A percentile compares a stretch with the other conserved stretches of the same genome.
Evolutionary conservation across 176 grass and related monocot genomes (phyloP).

Genomic region (Zea luxurians): DNA sequence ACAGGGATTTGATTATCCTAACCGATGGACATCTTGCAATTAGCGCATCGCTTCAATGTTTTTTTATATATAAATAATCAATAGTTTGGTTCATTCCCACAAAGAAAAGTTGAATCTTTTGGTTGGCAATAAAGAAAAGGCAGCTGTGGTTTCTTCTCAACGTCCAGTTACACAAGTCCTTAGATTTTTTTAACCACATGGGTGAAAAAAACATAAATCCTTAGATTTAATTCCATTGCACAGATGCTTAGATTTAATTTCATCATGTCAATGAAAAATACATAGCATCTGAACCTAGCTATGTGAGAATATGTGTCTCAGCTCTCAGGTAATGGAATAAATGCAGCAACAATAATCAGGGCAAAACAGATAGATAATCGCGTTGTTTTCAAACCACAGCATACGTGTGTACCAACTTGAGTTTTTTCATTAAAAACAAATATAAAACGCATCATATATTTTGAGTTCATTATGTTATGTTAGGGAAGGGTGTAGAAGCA

Average conservation of each 20-base stretch:
- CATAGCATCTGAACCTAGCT: neutral
- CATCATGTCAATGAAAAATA: neutral
- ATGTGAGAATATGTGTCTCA: constrained; percentile 1
- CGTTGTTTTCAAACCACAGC: neutral
- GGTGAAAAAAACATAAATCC: too few species aligned
- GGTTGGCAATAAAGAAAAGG: neutral
- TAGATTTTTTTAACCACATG: too few species aligned
- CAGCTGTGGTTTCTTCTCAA: too few species aligned
- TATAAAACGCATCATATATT: neutral
- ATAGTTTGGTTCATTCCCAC: constrained; percentile 26
- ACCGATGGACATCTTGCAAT: constrained; percentile 29
- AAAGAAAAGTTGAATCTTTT: constrained; percentile 8
- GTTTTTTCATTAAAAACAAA: neutral
- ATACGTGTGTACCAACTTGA: neutral
- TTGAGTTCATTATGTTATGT: neutral
- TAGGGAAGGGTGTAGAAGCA: constrained; percentile 44
- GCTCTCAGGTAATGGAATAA: too few species aligned
- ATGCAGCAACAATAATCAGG: neutral
- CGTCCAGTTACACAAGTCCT: too few species aligned
- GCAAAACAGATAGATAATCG: neutral
- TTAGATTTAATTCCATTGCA: too few species aligned
- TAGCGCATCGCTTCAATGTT: neutral
- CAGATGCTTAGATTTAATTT: neutral
- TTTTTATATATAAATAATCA: constrained; percentile 1
- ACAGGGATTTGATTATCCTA: constrained; percentile 29